phyloP scores from a whole-genome alignment of 1,139 yeast species.

The Saccharomyces hybrid region DNA sequence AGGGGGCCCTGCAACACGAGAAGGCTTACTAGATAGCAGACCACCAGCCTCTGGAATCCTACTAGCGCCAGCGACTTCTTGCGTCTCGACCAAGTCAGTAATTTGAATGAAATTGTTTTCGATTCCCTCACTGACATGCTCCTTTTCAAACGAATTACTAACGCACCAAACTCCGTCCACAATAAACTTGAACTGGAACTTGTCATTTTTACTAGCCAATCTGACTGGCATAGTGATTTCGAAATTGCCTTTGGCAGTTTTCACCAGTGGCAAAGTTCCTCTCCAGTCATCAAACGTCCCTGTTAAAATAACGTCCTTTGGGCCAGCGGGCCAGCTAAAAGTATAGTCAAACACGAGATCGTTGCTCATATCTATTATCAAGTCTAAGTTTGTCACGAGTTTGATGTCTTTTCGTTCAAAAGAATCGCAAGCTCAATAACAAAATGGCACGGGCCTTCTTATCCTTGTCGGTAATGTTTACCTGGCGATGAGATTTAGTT shows the following conservation, averaged over 20 bases:
- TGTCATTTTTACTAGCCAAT: slow-evolving; percentile 33
- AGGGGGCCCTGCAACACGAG: slow-evolving; percentile 3
- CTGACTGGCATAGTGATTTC: slow-evolving; percentile 50
- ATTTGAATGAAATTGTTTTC: slow-evolving; percentile 50
- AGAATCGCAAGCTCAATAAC: too few species aligned
- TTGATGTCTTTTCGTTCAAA: neutral
- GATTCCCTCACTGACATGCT: slow-evolving; percentile 44
- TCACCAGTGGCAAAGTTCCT: slow-evolving; percentile 52
- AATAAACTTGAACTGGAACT: slow-evolving; percentile 57
- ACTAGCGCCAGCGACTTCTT: slow-evolving; percentile 26
- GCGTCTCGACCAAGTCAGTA: slow-evolving; percentile 23
- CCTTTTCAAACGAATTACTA: slow-evolving; percentile 40
- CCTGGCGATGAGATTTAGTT: neutral
- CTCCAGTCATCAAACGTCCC: slow-evolving; percentile 77
- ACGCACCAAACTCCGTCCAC: slow-evolving; percentile 69
- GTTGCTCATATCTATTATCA: neutral
- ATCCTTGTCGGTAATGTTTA: neutral
- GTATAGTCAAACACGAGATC: slow-evolving; percentile 11
- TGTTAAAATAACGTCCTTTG: slow-evolving; percentile 63
- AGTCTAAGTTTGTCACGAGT: neutral
- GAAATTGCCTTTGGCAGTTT: slow-evolving; percentile 55
- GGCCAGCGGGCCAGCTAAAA: slow-evolving; percentile 59
- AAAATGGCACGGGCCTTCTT: neutral
- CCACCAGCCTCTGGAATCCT: slow-evolving; percentile 53
- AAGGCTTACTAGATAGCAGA: slow-evolving; percentile 1